phyloP scores from a whole-genome alignment of 2,329 filamentous ascomycete genomes.

The Cercospora zeae-maydis region DNA sequence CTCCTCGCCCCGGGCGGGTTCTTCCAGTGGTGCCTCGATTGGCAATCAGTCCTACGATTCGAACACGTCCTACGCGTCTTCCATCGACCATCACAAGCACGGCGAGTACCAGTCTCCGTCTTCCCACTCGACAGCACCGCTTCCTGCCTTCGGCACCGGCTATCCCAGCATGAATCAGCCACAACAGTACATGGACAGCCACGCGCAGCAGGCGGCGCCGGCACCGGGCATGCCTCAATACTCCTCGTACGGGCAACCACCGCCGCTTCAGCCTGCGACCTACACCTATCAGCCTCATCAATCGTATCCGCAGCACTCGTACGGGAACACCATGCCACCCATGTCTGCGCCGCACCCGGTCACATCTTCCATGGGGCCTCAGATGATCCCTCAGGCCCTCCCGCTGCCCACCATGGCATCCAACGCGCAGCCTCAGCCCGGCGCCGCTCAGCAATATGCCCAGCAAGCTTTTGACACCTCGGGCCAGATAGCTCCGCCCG shows the following conservation, averaged over 20 bases:
- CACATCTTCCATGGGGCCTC: slow-evolving; percentile 64
- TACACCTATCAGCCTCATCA: slow-evolving; percentile 44
- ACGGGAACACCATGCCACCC: slow-evolving; percentile 74
- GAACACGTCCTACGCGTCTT: slow-evolving; percentile 55
- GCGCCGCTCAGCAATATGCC: slow-evolving; percentile 22
- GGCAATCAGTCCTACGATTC: slow-evolving; percentile 47
- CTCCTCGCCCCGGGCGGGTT: slow-evolving; percentile 72
- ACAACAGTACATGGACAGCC: slow-evolving; percentile 72
- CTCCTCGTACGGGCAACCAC: slow-evolving; percentile 60
- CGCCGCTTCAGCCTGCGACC: slow-evolving; percentile 50
- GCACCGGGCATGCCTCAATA: slow-evolving; percentile 73
- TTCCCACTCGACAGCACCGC: slow-evolving; percentile 53
- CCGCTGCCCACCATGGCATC: slow-evolving; percentile 47
- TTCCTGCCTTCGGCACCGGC: slow-evolving; percentile 19
- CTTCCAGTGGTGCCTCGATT: slow-evolving; percentile 60
- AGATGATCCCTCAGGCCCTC: slow-evolving; percentile 66
- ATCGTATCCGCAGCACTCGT: slow-evolving; percentile 69
- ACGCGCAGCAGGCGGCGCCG: slow-evolving; percentile 66
- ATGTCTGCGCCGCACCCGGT: slow-evolving; percentile 67
- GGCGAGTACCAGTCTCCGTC: slow-evolving; percentile 68
- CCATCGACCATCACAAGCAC: slow-evolving; percentile 41
- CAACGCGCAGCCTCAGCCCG: slow-evolving; percentile 23
- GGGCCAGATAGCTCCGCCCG: slow-evolving; percentile 87
- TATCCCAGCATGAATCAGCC: slow-evolving; percentile 73
- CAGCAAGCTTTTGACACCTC: slow-evolving; percentile 68